phyloP scores from a whole-genome alignment of 345 rosid genomes.

The Psidium guajava region DNA sequence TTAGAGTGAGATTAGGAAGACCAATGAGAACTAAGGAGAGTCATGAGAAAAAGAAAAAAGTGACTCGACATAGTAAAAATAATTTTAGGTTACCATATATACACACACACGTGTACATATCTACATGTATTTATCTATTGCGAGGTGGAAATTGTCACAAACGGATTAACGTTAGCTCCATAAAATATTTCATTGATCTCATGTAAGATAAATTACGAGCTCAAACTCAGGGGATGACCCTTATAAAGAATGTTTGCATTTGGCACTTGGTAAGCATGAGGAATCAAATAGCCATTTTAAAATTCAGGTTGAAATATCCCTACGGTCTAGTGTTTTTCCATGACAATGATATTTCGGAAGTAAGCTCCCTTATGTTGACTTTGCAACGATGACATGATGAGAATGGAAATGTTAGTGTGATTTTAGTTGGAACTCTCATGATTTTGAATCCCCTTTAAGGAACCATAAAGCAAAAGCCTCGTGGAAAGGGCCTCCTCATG shows the following conservation, averaged over 20 bases:
- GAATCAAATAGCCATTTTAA: neutral
- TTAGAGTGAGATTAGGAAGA: neutral
- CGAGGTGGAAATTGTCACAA: too few relatives aligned
- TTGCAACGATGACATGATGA: neutral
- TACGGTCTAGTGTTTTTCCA: neutral
- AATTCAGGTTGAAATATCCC: neutral
- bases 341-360: neutral
- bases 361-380: neutral
- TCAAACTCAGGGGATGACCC: neutral
- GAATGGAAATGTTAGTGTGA: neutral
- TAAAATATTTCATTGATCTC: neutral
- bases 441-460: conserved; percentile 5
- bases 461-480: neutral
- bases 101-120: too few relatives aligned
- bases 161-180: neutral
- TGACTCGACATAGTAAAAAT: neutral
- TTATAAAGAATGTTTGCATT: neutral
- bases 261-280: neutral
- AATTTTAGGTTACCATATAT: neutral
- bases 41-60: neutral
- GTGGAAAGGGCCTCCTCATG: neutral
- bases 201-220: neutral
- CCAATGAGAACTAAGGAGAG: neutral
- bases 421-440: neutral
- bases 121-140: too few relatives aligned